Evolutionary conservation across 192 early-diverging fungal genomes (phyloP).

Genomic region (Linnemannia elongata): DNA sequence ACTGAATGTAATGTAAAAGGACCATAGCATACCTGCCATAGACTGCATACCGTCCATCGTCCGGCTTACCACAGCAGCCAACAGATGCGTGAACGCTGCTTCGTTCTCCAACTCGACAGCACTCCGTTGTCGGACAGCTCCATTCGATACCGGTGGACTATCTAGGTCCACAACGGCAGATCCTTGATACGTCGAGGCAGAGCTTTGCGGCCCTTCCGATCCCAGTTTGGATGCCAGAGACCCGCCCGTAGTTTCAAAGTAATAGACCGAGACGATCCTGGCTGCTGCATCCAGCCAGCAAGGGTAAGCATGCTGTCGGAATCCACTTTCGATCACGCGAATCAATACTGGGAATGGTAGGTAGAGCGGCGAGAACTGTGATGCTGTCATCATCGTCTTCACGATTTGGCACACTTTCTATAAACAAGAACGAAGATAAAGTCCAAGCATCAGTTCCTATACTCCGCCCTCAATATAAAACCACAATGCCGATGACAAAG

Average conservation of each 20-base stretch:
- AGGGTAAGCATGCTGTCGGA: slow-evolving; percentile 41
- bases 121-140: slow-evolving; percentile 4
- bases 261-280: slow-evolving; percentile 64
- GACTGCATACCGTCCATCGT: slow-evolving; percentile 61
- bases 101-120: slow-evolving; percentile 31
- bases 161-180: slow-evolving; percentile 20
- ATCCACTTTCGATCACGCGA: slow-evolving; percentile 56
- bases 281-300: slow-evolving; percentile 67
- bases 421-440: background rate
- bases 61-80: slow-evolving; percentile 36
- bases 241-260: slow-evolving; percentile 56
- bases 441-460: background rate
- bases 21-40: slow-evolving; percentile 42
- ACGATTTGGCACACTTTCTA: slow-evolving; percentile 63
- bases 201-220: background rate
- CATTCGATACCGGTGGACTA: background rate
- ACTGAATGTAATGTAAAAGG: background rate
- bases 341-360: slow-evolving; percentile 57
- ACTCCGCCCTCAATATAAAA: background rate
- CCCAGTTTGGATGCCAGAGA: slow-evolving; percentile 45
- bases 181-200: background rate
- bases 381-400: slow-evolving; percentile 60
- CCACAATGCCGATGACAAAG: background rate
- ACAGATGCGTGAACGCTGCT: slow-evolving; percentile 39
- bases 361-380: slow-evolving; percentile 57